Conservation (phyloP, 2,329 filamentous ascomycete species). For the Aspergillus sp. region DNA sequence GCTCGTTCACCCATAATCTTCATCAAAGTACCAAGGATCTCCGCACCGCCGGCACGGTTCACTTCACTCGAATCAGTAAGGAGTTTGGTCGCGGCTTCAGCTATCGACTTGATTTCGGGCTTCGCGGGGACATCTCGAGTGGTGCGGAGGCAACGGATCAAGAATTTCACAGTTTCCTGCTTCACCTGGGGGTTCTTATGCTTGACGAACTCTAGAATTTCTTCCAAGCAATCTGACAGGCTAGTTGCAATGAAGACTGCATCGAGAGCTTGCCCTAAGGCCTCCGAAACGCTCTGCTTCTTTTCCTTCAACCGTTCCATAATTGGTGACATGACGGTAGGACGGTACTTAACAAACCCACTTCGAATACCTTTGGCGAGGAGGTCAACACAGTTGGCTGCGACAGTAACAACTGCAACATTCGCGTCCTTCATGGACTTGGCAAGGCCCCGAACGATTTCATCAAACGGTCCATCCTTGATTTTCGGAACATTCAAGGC, state of each 20-base stretch:
- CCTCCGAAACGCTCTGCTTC: constrained; percentile 85
- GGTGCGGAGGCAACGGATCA: constrained; percentile 81
- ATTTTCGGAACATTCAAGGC: constrained; percentile 83
- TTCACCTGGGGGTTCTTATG: constrained; percentile 99
- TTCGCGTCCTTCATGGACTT: constrained; percentile 99
- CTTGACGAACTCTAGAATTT: constrained; percentile 77
- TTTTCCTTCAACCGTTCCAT: constrained; percentile 98
- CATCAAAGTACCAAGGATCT: constrained; percentile 92
- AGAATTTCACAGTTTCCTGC: constrained; percentile 88
- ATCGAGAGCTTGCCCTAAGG: constrained; percentile 81
- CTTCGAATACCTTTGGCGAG: constrained; percentile 82
- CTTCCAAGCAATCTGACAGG: constrained; percentile 84
- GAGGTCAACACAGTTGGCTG: constrained; percentile 87
- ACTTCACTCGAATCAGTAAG: constrained; percentile 85
- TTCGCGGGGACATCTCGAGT: constrained; percentile 83
- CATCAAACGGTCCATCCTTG: constrained; percentile 85
- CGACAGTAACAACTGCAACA: constrained; percentile 87
- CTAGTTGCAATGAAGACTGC: constrained; percentile 65
- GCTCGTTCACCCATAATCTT: constrained; percentile 96
- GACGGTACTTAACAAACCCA: constrained; percentile 76
- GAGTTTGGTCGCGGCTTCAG: constrained; percentile 86
- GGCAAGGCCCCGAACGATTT: constrained; percentile 78
- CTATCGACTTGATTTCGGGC: constrained; percentile 77
- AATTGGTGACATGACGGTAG: constrained; percentile 79
- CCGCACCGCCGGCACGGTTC: constrained; percentile 83